A percentile compares a stretch with the other conserved stretches of the same genome.
Conservation (phyloP, 352 stramenopile species). For the Blastocystis sp. region DNA sequence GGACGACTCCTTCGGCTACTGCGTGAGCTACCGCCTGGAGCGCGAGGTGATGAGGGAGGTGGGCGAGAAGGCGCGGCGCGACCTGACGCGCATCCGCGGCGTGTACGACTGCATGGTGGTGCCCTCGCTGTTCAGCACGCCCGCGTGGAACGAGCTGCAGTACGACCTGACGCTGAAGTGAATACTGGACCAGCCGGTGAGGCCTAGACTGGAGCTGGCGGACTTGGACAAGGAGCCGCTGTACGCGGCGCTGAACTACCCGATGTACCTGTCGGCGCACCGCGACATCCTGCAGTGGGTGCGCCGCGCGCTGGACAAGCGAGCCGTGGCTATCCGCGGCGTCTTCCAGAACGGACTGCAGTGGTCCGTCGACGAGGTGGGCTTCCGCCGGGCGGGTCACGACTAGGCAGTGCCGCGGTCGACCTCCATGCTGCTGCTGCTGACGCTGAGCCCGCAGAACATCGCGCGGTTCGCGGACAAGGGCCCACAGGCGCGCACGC, state of each 20-base stretch:
- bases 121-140: background rate
- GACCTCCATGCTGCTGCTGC: background rate
- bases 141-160: background rate
- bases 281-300: constrained; percentile 13
- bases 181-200: background rate
- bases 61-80: background rate
- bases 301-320: background rate
- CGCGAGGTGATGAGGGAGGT: background rate
- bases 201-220: background rate
- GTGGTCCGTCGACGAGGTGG: background rate
- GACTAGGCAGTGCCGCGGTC: background rate
- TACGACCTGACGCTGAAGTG: constrained; percentile 29
- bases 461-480: constrained; percentile 39
- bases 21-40: background rate
- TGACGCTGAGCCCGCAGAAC: constrained; percentile 23
- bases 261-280: constrained; percentile 14
- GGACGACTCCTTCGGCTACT: constrained; percentile 35
- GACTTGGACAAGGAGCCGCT: background rate
- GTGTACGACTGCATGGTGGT: background rate
- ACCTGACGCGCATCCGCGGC: background rate
- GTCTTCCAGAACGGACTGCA: background rate
- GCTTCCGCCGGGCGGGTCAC: background rate
- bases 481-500: constrained; percentile 8
- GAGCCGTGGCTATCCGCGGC: background rate
- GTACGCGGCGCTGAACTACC: constrained; percentile 26